Conservation (phyloP, 805 yeast species). For the Zygoascus ofunaensis region DNA sequence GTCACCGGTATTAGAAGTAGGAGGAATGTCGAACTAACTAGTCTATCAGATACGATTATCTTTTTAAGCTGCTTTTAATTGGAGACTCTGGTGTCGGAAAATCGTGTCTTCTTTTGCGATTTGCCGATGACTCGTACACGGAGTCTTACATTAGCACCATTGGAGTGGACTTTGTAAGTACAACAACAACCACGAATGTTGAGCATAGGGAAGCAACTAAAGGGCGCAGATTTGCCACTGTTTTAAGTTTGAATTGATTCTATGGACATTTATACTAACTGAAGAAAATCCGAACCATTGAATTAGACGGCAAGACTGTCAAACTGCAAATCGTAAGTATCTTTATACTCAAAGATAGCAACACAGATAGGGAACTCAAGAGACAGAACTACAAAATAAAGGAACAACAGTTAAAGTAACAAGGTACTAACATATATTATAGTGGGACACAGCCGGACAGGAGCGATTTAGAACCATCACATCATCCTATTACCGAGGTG, state of each 20-base stretch:
- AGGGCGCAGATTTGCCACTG: background rate
- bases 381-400: background rate
- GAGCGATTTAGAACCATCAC: constrained; percentile 97
- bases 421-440: background rate
- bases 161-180: constrained; percentile 75
- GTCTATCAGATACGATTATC: constrained; percentile 77
- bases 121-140: constrained; percentile 95
- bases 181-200: background rate
- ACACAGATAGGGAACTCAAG: background rate
- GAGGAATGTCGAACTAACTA: background rate
- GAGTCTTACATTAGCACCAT: constrained; percentile 95
- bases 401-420: constrained; percentile 1
- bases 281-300: constrained; percentile 45
- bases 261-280: background rate
- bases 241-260: background rate
- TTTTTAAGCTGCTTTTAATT: constrained; percentile 87
- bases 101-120: constrained; percentile 87
- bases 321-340: constrained; percentile 70
- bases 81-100: constrained; percentile 99
- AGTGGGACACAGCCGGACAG: constrained; percentile 99
- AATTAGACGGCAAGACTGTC: constrained; percentile 92
- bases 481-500: constrained; percentile 95
- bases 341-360: background rate
- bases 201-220: background rate
- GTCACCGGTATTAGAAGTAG: too few relatives aligned